Evolutionary conservation across 2,329 filamentous ascomycete species (phyloP), one percentile per base, ranked within the genome.

Genomic region (Rhynchosporium secalis): DNA sequence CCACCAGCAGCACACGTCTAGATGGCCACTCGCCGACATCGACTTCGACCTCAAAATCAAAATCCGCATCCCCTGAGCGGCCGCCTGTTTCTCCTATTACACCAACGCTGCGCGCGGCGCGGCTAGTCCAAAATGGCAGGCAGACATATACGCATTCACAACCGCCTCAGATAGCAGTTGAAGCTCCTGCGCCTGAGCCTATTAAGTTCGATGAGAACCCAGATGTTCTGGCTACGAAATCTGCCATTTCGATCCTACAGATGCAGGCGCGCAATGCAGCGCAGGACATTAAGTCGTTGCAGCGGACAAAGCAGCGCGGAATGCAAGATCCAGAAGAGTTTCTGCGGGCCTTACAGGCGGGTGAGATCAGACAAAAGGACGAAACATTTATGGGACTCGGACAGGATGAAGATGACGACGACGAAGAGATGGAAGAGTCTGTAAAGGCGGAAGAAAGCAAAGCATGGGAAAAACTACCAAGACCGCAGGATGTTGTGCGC

Each of bases 221-320:
- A 7, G 94, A 98, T 78, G 92, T 89, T 29, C 88, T 97, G 64
- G 94, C 94, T 4, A 82, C 97, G 63, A 87, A 89, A 68, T 91
- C 90, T 31, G 91, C 93, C 51, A 92, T 97, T 64, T 89, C 91
- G 8, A 87, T 96, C 57, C 80, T 98, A 52, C 92, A 96, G 77
- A 82, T 96, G 67, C 94, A 98, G 78, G 87, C 87, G 66, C 86
- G 88, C 72, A 90, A 89, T 73, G 91, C 91, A 46, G 79, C 86
- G 56, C 83, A 84, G 52, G 93, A 97, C 76, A 87, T 97, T 57
- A 83, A 84, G 68, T 78, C 83, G 0, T 80, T 97, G 40, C 84
- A 87, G 68, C 79, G 80, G 62, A 83, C 91, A 70, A 94, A 92
- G 75, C 79, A 84, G 20, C 85, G 85, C 3, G 92, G 92, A 5